Conservation (phyloP, 1,284 basidiomycete genomes). For the Coriolopsis trogii region DNA sequence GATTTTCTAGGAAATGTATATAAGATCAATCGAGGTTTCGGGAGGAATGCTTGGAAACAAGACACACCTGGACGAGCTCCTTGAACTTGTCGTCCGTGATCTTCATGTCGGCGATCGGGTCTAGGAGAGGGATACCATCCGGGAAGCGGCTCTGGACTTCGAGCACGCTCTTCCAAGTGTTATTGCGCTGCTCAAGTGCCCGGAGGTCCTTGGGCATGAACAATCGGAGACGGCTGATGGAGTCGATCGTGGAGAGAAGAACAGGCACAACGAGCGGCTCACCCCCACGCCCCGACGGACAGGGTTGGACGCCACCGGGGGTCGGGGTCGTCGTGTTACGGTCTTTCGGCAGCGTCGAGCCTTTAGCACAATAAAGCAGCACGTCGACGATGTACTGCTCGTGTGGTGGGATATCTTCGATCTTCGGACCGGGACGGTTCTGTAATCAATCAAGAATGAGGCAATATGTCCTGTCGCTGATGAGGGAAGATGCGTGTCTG, state of each 20-base stretch:
- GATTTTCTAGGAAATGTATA: no score
- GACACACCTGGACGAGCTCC: constrained; percentile 76
- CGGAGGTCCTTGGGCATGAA: constrained; percentile 92
- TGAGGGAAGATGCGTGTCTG: constrained; percentile 21
- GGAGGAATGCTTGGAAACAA: neutral
- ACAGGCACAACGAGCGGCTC: constrained; percentile 90
- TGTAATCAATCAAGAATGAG: constrained; percentile 25
- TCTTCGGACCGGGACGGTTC: constrained; percentile 57
- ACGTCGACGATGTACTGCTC: constrained; percentile 95
- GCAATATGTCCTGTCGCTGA: neutral
- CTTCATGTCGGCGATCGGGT: constrained; percentile 95
- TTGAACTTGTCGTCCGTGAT: constrained; percentile 95
- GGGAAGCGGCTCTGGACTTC: constrained; percentile 93
- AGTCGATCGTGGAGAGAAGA: constrained; percentile 84
- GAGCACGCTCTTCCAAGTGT: constrained; percentile 85
- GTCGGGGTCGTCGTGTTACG: constrained; percentile 54
- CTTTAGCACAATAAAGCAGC: constrained; percentile 81
- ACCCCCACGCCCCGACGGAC: constrained; percentile 71
- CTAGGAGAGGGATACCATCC: constrained; percentile 84
- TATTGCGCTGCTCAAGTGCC: constrained; percentile 74
- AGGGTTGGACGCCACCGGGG: constrained; percentile 77
- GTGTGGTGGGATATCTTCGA: constrained; percentile 79
- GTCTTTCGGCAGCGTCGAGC: constrained; percentile 68
- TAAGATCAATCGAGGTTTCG: no score
- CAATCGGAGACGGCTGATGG: constrained; percentile 87